Percentiles rank a stretch among this genome's conserved stretches.
Evolutionary conservation across 345 rosid species (phyloP).

Genomic region (Lagerstroemia speciosa): DNA sequence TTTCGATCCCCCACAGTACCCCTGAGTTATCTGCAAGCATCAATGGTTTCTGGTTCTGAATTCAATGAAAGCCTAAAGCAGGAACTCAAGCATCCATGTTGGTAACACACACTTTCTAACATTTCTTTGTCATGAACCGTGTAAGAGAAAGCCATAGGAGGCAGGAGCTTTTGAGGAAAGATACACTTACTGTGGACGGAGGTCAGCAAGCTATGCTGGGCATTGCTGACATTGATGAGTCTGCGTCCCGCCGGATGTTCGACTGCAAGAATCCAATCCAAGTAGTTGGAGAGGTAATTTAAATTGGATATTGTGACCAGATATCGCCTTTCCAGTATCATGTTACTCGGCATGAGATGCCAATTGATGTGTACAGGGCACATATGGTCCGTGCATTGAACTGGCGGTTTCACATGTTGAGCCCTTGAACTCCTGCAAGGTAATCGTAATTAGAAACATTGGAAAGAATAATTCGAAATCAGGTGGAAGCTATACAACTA

Average conservation of each 20-base stretch:
- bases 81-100: neutral
- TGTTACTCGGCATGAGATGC: constrained; percentile 1
- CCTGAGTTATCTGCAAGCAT: constrained; percentile 1
- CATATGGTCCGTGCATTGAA: constrained; percentile 7
- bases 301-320: constrained; percentile 9
- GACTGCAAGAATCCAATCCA: constrained; percentile 10
- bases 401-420: neutral
- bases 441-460: too few species aligned
- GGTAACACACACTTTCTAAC: too few species aligned
- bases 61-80: neutral
- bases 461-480: too few species aligned
- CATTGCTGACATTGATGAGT: neutral
- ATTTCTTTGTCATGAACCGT: too few species aligned
- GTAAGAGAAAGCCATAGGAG: too few species aligned
- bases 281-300: constrained; percentile 7
- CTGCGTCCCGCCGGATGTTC: constrained; percentile 1
- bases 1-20: constrained; percentile 5
- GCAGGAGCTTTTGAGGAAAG: neutral
- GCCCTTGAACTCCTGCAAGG: constrained; percentile 1
- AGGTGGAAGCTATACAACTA: too few species aligned
- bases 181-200: neutral
- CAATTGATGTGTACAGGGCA: constrained; percentile 10
- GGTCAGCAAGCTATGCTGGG: neutral
- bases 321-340: neutral
- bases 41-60: neutral